Evolutionary conservation across 2,329 filamentous ascomycete genomes (phyloP), one percentile per base, ranked within the genome.

Genomic region (Fusarium denticulatum): DNA sequence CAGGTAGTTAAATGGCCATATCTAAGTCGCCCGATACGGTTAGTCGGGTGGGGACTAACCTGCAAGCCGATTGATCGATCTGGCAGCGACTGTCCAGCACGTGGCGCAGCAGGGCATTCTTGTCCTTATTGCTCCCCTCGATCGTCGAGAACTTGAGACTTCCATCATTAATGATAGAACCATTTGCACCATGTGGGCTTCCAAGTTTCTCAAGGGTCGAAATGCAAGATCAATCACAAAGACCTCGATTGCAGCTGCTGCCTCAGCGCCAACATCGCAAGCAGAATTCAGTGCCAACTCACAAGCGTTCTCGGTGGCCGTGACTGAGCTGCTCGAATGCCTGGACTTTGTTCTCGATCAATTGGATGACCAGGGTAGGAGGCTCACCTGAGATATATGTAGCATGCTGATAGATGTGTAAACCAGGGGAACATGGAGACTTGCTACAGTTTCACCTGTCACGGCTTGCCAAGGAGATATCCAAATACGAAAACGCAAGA

Each of bases 291-390:
- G 76, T 40, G 70, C 74, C 16, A 78, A 78, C 39, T 73, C 68
- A 9, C 69, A 67, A 32, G 76, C 76, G 5, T 73, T 68, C 26
- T 66, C 71, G 4, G 71, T 72, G 6, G 76, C 74, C 12, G 64
- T 74, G 15, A 74, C 71, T 7, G 76, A 77, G 55, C 43, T 77
- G 26, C 36, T 69, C 0, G 67, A 77, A 42, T 63, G 70, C 8
- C 56, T 78, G 3, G 76, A 76, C 5, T 78, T 78, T 55, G 68
- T 78, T 1, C 70, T 78, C 28, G 75, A 77, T 16, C 62, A 74
- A 28, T 8, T 74, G 3, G 64, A 75, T 42, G 69, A 71, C 7
- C 69, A 77, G 50, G 74, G 75, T 76, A 22, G 26, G 0, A 26
- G 7, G 3, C 11, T 24, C 6, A n/a, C 3, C 20, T 40, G 26